These are phyloP conservation scores for Ceraceosorus guamensis DNA, from an alignment of 1,284 basidiomycete genomes.

Conservation along the genomic window DNA sequence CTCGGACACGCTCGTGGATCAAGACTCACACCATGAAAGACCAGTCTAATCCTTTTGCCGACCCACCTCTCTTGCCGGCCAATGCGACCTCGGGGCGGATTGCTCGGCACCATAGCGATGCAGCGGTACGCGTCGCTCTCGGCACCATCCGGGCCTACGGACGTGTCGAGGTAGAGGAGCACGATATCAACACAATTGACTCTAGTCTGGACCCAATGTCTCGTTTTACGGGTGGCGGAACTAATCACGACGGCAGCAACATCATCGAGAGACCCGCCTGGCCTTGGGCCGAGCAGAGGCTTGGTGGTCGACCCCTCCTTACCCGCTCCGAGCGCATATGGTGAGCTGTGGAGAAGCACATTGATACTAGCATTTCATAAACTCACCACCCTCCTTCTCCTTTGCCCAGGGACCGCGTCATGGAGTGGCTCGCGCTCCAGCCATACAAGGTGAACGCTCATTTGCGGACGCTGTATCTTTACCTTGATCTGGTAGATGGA, in stretches of 20 bases:
- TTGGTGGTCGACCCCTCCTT: background rate
- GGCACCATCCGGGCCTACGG: background rate
- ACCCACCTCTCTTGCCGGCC: background rate
- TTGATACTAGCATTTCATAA: too few species aligned
- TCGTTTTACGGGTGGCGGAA: conserved; percentile 8
- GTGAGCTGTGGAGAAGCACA: background rate
- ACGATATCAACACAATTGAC: background rate
- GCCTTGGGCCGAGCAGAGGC: conserved; percentile 10
- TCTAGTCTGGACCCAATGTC: conserved; percentile 1
- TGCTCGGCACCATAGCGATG: background rate
- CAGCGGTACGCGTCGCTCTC: background rate
- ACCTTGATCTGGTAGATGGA: background rate
- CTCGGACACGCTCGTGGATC: too few species aligned
- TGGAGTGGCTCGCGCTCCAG: conserved; percentile 2
- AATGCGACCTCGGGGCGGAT: background rate
- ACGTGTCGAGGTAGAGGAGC: background rate
- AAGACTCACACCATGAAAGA: background rate
- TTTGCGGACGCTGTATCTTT: background rate
- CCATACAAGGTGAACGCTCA: background rate
- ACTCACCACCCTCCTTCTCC: background rate
- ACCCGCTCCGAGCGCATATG: background rate
- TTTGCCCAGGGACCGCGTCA: background rate
- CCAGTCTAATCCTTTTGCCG: background rate
- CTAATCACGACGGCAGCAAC: conserved; percentile 3
- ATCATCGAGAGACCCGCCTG: conserved; percentile 8